Percentiles rank a stretch among this genome's conserved stretches.
These are phyloP conservation scores for Boletus subparvulus DNA, from an alignment of 768 basidiomycete species.

Conservation along the genomic window DNA sequence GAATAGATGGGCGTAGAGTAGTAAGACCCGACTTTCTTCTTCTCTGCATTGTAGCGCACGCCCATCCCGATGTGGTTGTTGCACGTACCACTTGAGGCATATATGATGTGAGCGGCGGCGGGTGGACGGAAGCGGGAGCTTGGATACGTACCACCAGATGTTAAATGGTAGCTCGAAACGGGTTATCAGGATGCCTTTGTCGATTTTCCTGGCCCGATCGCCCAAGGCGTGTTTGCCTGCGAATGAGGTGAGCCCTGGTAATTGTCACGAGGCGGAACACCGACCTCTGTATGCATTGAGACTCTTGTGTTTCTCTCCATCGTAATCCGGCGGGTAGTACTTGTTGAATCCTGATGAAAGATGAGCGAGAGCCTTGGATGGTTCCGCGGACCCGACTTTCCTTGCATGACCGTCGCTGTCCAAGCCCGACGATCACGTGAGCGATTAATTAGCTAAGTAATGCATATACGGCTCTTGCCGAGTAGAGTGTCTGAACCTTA, in stretches of 20 bases:
- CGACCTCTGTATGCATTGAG: constrained; percentile 71
- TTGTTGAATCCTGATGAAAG: constrained; percentile 62
- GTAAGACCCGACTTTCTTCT: constrained; percentile 94
- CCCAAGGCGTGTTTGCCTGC: constrained; percentile 92
- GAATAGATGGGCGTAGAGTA: constrained; percentile 93
- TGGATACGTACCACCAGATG: constrained; percentile 80
- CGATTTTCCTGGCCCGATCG: constrained; percentile 90
- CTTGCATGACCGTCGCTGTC: constrained; percentile 39
- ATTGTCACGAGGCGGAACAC: neutral
- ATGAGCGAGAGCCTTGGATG: constrained; percentile 5
- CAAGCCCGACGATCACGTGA: constrained; percentile 6
- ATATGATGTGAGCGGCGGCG: neutral
- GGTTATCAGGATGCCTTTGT: constrained; percentile 93
- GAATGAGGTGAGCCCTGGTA: neutral
- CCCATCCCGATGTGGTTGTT: constrained; percentile 98
- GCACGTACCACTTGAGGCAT: constrained; percentile 72
- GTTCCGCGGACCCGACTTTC: constrained; percentile 24
- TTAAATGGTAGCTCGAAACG: constrained; percentile 97
- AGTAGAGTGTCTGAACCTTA: constrained; percentile 31
- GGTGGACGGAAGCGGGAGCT: rapidly evolving
- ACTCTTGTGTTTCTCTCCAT: constrained; percentile 67
- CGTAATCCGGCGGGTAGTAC: constrained; percentile 78
- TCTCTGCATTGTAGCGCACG: constrained; percentile 99
- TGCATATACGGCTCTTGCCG: constrained; percentile 14
- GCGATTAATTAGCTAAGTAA: neutral